These are phyloP conservation scores for Chalciporus piperatus DNA, from an alignment of 768 basidiomycete genomes.

Conservation along the genomic window DNA sequence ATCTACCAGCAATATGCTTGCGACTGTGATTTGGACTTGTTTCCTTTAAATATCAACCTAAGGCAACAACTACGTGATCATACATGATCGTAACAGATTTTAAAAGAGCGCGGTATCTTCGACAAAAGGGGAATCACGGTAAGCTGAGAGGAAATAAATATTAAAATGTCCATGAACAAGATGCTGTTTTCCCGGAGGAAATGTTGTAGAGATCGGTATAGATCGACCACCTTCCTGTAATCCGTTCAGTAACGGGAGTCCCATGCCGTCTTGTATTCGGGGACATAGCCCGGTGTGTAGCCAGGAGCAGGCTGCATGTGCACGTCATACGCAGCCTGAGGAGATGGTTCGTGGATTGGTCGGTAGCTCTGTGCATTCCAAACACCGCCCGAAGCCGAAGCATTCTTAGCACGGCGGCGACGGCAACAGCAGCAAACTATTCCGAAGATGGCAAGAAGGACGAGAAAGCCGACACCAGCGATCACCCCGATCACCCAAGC, in stretches of 20 bases:
- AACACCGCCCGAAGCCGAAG: background rate
- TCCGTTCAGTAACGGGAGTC: conserved; percentile 17
- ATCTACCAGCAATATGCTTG: too few species aligned
- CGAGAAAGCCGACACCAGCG: conserved; percentile 2
- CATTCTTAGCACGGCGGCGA: conserved; percentile 12
- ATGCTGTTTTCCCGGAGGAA: background rate
- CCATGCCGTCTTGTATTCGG: conserved; percentile 25
- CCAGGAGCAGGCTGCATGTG: conserved; percentile 18
- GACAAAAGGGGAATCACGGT: background rate
- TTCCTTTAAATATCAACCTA: background rate
- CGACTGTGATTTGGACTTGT: background rate
- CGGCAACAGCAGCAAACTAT: conserved; percentile 6
- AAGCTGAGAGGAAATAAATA: background rate
- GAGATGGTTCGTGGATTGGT: conserved; percentile 25
- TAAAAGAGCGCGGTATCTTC: background rate
- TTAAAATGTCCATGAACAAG: background rate
- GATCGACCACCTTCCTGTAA: background rate
- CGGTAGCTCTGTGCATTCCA: conserved; percentile 20
- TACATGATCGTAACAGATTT: background rate
- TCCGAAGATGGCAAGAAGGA: conserved; percentile 6
- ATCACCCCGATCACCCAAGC: conserved; percentile 17
- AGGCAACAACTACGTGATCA: background rate
- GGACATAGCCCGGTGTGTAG: conserved; percentile 11
- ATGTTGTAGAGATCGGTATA: too few species aligned
- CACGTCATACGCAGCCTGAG: conserved; percentile 28